Conservation (phyloP, 2,329 filamentous ascomycete species). For the Diplodia scrobiculata region DNA sequence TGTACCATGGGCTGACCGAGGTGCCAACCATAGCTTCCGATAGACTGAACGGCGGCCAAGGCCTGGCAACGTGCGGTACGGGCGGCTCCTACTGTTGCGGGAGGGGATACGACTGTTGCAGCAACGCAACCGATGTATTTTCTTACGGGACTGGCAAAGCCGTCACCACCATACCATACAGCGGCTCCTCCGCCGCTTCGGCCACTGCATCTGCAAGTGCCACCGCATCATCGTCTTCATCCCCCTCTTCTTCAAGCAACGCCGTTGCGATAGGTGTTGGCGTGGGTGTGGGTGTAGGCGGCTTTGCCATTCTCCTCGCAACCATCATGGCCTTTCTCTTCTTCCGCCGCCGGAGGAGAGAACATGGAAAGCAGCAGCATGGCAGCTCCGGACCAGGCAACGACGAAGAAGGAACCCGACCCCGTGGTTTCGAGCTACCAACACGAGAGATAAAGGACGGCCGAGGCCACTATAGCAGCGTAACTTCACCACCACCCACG, state of each 20-base stretch:
- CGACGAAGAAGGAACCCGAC: neutral
- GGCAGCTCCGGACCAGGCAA: neutral
- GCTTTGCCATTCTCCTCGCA: constrained; percentile 30
- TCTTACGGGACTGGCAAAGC: constrained; percentile 30
- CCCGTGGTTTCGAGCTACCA: neutral
- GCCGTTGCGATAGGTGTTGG: constrained; percentile 33
- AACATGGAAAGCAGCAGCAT: neutral
- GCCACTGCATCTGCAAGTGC: neutral
- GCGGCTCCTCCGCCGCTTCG: constrained; percentile 25
- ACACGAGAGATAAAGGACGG: constrained; percentile 9
- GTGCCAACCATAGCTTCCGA: constrained; percentile 19
- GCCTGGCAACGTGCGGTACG: constrained; percentile 33
- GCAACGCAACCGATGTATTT: constrained; percentile 32
- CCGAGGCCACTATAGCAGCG: neutral
- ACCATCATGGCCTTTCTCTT: constrained; percentile 26
- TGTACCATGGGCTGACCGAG: constrained; percentile 16
- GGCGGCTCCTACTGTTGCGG: constrained; percentile 33
- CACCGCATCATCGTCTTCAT: neutral
- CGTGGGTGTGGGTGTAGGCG: constrained; percentile 34
- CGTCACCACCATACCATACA: constrained; percentile 32
- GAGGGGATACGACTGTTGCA: constrained; percentile 33
- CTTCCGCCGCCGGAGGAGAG: constrained; percentile 22
- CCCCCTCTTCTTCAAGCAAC: constrained; percentile 20
- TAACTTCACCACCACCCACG: neutral
- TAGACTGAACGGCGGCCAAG: constrained; percentile 32